A percentile compares a stretch with the other conserved stretches of the same genome.
Conservation (phyloP, 257 asterid genomes). For the Capsicum chinense region DNA sequence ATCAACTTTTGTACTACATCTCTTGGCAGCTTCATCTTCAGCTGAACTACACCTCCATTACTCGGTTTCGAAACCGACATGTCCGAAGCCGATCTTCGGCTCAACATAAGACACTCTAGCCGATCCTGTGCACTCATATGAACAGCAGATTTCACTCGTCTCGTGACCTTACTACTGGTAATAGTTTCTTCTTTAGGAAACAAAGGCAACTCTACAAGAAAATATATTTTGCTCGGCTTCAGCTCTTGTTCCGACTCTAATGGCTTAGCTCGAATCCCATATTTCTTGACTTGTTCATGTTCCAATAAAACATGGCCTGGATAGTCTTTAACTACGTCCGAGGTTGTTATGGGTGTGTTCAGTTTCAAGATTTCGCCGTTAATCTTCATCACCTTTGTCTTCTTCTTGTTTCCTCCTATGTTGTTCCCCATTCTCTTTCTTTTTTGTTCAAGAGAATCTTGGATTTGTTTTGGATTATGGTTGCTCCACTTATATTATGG, state of each 20-base stretch:
- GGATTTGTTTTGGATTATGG: not conserved
- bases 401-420: constrained; percentile 45
- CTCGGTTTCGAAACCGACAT: constrained; percentile 18
- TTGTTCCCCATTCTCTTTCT: constrained; percentile 60
- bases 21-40: constrained; percentile 69
- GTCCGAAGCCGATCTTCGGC: constrained; percentile 42
- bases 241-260: constrained; percentile 53
- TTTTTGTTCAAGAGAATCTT: not conserved
- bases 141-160: constrained; percentile 46
- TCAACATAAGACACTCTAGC: constrained; percentile 55
- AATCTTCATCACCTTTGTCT: constrained; percentile 63
- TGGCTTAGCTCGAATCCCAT: constrained; percentile 65
- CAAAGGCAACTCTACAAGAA: constrained; percentile 67
- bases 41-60: constrained; percentile 46
- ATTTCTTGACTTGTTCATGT: constrained; percentile 50
- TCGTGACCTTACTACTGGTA: constrained; percentile 9
- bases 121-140: constrained; percentile 52
- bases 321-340: constrained; percentile 60
- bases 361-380: constrained; percentile 66
- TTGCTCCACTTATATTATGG: not conserved
- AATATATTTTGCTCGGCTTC: constrained; percentile 62
- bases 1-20: constrained; percentile 51
- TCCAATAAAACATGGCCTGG: constrained; percentile 65
- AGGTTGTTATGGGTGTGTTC: constrained; percentile 51
- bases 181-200: constrained; percentile 45